Evolutionary conservation across 2,329 filamentous ascomycete genomes (phyloP).

Genomic region (Alternaria triticimaculans): DNA sequence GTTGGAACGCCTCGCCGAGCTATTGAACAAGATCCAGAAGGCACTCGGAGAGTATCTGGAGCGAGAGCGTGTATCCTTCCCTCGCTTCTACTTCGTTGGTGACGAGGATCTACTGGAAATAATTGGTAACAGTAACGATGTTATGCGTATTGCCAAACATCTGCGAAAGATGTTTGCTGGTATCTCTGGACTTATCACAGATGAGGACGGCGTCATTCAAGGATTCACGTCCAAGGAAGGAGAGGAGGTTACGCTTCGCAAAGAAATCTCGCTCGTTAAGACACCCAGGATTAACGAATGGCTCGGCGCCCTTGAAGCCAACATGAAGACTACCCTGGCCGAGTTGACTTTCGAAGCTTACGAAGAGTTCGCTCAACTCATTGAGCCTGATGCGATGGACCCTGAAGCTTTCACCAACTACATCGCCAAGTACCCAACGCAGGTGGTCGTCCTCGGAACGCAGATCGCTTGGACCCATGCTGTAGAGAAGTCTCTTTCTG

Average conservation of each 20-base stretch:
- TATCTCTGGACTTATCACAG: slow-evolving; percentile 86
- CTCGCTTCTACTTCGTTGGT: slow-evolving; percentile 98
- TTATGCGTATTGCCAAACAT: slow-evolving; percentile 93
- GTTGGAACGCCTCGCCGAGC: slow-evolving; percentile 90
- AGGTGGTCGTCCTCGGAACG: slow-evolving; percentile 92
- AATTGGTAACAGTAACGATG: slow-evolving; percentile 99
- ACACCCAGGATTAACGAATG: slow-evolving; percentile 98
- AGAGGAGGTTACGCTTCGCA: slow-evolving; percentile 85
- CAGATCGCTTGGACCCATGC: slow-evolving; percentile 93
- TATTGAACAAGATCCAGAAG: slow-evolving; percentile 99
- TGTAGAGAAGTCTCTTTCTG: slow-evolving; percentile 77
- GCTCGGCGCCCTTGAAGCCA: slow-evolving; percentile 89
- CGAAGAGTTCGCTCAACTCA: slow-evolving; percentile 79
- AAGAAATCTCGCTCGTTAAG: slow-evolving; percentile 89
- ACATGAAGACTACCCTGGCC: slow-evolving; percentile 93
- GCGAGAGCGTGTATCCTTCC: slow-evolving; percentile 95
- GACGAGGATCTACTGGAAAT: slow-evolving; percentile 98
- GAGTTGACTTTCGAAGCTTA: slow-evolving; percentile 89
- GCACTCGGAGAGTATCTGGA: slow-evolving; percentile 98
- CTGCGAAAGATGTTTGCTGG: slow-evolving; percentile 99
- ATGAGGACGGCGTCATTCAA: slow-evolving; percentile 86
- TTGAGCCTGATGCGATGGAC: slow-evolving; percentile 74
- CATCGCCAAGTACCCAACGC: slow-evolving; percentile 83
- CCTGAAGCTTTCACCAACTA: slow-evolving; percentile 75
- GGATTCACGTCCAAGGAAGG: slow-evolving; percentile 96